Evolutionary conservation across 2,329 filamentous ascomycete genomes (phyloP), one percentile per base, ranked within the genome.

Genomic region (Myriangium duriaei): DNA sequence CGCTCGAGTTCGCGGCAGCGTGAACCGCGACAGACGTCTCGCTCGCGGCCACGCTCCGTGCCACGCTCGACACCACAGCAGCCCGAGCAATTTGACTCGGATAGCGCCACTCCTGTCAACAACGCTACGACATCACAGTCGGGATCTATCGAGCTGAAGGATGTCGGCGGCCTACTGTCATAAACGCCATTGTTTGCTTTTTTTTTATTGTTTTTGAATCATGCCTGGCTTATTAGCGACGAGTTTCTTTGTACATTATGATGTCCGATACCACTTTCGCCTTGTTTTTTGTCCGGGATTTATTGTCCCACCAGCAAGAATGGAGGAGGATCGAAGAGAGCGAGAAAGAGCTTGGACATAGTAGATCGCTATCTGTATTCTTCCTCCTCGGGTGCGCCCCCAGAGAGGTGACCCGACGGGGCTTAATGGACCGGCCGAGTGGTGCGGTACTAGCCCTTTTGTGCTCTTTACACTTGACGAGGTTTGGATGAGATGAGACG

Each of bases 111-210:
- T 10, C 36, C 36, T 24, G 36, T 39, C 29, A 32, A 32, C 12
- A 32, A 39, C 11, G 30, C 30, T 18, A 19, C 15, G 13, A 30
- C 28, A 30, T 33, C 34, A 13, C 24, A 37, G n/a, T 15, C 34
- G 13, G 34, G 34, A n/a, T 37, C 36, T 11, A 32, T 39, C 15
- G 29, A 39, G 16, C 19, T 39, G 11, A 39, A 39, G 18, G 36
- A 39, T 21, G 36, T 39, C 13, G 36, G 36, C 9, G 36, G 36
- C 16, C 19, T 39, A 15, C 30, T 39, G 14, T 32, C 30, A 17
- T 39, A 33, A 11, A 14, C 19, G 17, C 19, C 17, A 31, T 16
- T 13, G 11, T 7, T 30, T 24, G 36, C 32, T 30, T 19, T 32
- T 9, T 26, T 39, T 18, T 6, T 21, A 32, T 38, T 19, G 9